These are phyloP conservation scores for Ceratobasidium sp. DNA, from an alignment of 1,284 basidiomycete genomes.

Conservation along the genomic window DNA sequence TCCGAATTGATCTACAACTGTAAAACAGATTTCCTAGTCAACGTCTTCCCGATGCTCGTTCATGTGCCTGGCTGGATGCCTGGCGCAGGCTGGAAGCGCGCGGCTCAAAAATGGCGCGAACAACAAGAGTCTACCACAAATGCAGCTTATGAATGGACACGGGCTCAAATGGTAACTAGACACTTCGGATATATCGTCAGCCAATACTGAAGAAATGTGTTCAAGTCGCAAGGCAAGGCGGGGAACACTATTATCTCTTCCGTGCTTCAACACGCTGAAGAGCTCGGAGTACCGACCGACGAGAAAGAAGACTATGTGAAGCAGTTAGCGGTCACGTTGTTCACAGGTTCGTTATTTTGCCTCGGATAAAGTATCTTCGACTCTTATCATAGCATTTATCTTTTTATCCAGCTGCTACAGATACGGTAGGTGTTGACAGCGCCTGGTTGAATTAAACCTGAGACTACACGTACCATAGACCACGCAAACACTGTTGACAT, in stretches of 20 bases:
- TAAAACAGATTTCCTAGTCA: constrained; percentile 20
- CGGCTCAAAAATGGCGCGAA: constrained; percentile 2
- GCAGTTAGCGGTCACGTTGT: not conserved
- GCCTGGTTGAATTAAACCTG: not conserved
- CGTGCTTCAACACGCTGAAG: not conserved
- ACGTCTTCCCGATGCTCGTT: not conserved
- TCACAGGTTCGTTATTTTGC: not conserved
- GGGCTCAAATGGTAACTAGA: not conserved
- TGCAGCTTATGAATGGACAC: constrained; percentile 7
- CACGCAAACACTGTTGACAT: constrained; percentile 1
- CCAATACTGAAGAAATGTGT: too few species aligned
- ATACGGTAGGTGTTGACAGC: not conserved
- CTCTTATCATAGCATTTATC: not conserved
- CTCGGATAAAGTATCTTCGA: too few species aligned
- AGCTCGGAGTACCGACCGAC: not conserved
- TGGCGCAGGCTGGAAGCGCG: constrained; percentile 28
- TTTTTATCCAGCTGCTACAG: not conserved
- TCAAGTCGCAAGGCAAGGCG: too few species aligned
- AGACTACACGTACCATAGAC: not conserved
- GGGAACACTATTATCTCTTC: not conserved
- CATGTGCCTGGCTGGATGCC: constrained; percentile 37
- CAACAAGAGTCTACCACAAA: not conserved
- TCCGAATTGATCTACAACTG: not conserved
- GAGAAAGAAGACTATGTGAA: constrained; percentile 6
- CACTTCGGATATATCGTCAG: too few species aligned